Evolutionary conservation across 176 grass and related monocot species (phyloP), one percentile per base, ranked within the genome.

Genomic region (Pontederia crassipes): DNA sequence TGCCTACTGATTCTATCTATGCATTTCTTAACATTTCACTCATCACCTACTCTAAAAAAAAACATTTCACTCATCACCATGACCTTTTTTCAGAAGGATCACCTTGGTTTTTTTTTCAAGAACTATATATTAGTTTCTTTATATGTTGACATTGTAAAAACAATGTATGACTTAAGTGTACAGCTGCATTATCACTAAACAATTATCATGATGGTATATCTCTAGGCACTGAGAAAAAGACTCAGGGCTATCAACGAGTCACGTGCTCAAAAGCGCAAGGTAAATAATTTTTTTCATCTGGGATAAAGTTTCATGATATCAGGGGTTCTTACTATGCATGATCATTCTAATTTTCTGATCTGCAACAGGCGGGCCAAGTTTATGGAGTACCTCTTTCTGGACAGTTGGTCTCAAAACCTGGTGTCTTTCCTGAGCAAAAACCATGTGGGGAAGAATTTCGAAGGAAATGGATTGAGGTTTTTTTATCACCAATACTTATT

Each of bases 361-460:
- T 80, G 61, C 17, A 72, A 86, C 59, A 98, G 94, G 94, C 94
- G 79, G 94, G 94, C 45, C 94, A 98, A 84, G 94, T 93, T 86
- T 98, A 98, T 11, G 94, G 94, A 75, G 84, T 93, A 63, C 88
- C 94, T 66, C 94, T 98, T 76, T 89, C 77, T 79, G 94, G 88
- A 46, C 75, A 78, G 11, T 53, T 98, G 13, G 67, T 98, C 65
- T 82, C 88, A 77, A 98, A 88, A 65, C 66, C 88, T 81, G 85
- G 88, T 77, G 68, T 82, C 56, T 98, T 86, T 49, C 94, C 94
- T 2, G 88, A 98, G 78, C 94, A 93, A 86, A 93, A 78, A 57
- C 77, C 84, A 71, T 89, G 87, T 45, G 78, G 78, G 3, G 94
- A 98, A 67, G 94, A 98, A 63, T 66, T 76, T 18, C 87, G 85